Evolutionary conservation across 345 rosid genomes (phyloP), one percentile per base, ranked within the genome.

Genomic region (Dovyalis caffra): DNA sequence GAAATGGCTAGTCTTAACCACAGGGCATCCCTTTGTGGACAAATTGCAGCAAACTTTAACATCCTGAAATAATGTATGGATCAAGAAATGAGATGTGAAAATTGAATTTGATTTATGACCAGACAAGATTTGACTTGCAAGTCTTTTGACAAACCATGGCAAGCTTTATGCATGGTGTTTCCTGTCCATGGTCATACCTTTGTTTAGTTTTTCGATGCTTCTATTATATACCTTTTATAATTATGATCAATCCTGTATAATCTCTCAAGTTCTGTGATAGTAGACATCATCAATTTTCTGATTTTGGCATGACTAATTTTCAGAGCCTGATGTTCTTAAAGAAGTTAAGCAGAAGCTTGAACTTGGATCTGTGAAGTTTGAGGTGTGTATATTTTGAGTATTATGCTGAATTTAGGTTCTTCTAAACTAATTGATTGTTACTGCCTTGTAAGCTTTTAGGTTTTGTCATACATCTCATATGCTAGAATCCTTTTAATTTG

Each of bases 301-400:
- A 63, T 61, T 67, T 77, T 68, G 56, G 26, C 35, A 61, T 73
- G 51, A 72, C 73, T 64, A 57, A 76, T 73, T 76, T 87, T 88
- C 94, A 95, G 99, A 95, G 83, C 97, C 92, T 80, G 99, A 92
- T 83, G 92, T 92, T 70, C 83, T 81, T 51, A 92, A 83, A 84
- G 99, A 95, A 88, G 95, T 95, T 79, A 95, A 88, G 87, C 93
- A 84, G 85, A 95, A 92, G 84, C 85, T 92, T 75, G 97, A 90
- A 77, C 88, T 91, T 78, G 99, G 95, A 73, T 77, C 91, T 64
- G 97, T 95, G 77, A 95, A 92, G 83, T 92, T 92, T 83, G 95
- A 95, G 99, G 98, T 92, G 57, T 69, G 80, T 72, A 66, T 73
- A 12, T 32, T 65, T 57, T 63, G 26, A 57, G 15, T 43, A 26